These are phyloP conservation scores for Ascosphaera apis DNA, from an alignment of 2,329 filamentous ascomycete species.

Conservation along the genomic window DNA sequence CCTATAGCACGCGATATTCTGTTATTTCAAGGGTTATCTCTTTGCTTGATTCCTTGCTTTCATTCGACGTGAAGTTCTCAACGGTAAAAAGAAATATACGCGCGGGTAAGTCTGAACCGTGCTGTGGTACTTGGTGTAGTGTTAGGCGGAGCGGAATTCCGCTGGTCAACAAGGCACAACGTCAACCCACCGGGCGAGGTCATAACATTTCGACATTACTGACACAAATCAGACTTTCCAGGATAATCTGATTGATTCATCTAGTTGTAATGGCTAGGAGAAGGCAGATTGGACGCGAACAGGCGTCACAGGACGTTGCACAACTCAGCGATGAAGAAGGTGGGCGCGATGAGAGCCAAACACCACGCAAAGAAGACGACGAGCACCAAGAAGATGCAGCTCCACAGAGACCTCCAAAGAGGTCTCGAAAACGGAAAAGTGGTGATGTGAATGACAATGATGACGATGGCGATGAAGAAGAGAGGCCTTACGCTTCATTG, in stretches of 20 bases:
- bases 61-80: too few species aligned
- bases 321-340: not conserved
- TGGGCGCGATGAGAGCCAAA: not conserved
- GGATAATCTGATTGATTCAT: not conserved
- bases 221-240: too few species aligned
- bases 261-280: not conserved
- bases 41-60: too few species aligned
- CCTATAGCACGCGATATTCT: too few species aligned
- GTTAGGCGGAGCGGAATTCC: not conserved
- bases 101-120: not conserved
- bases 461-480: not conserved
- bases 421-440: slow-evolving; percentile 10
- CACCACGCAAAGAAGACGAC: slow-evolving; percentile 1
- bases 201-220: too few species aligned
- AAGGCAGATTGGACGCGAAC: not conserved
- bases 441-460: too few species aligned
- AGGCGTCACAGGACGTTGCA: not conserved
- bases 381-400: not conserved
- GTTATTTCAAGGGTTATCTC: too few species aligned
- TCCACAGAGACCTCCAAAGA: slow-evolving; percentile 4
- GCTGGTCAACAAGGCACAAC: not conserved
- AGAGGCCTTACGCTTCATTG: not conserved
- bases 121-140: too few species aligned
- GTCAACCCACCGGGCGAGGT: too few species aligned
- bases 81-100: not conserved